Base-by-base conservation (phyloP, 805 yeast species). In the Yarrowia porcina region DNA sequence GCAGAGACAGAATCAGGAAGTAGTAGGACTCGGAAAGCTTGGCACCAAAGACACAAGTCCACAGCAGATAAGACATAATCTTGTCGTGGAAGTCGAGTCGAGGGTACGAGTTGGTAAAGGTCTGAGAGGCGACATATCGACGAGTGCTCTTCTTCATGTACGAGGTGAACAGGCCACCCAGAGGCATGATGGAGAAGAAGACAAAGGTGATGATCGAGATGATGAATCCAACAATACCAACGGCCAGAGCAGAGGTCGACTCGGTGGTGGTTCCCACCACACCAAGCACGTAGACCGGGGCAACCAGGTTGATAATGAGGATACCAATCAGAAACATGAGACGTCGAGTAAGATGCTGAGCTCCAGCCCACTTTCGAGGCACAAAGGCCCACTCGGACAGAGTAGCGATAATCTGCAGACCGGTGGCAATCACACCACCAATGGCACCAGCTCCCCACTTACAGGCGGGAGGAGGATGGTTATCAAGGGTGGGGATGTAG, bases 301-400 rank as follows among this genome's bases (percentile, higher is more conserved):
- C 94, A 0, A 75, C 70, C 3, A 79, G 67, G 65, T 82, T 82
- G 3, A 82, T 23, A 0, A 78, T 12, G 4, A 87, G 75, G 68
- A 91, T 83, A 60, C 83, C 67, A 62, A 87, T 68, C 74, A 93
- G 76, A 73, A 92, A 88, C 80, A 86, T 73, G 70, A 94, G 80
- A 74, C 99, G 87, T 78, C 97, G 90, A 38, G 90, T 79, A 73
- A 94, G 83, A 75, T 89, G 97, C 79, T 93, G 98, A 75, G 98
- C 97, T 77, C 99, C 99, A 35, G 98, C 96, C 98, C 98, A 94
- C 70, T 87, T 84, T 78, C 98, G 87, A 69, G 99, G 99, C 66
- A 94, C 98, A 71, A 91, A 94, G 74, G 86, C 80, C 97, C 97
- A 93, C 78, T 94, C 99, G 71, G 89, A 84, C 36, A 91, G 64